These are phyloP conservation scores for Chamaecrista fasciculata DNA, from an alignment of 306 rosid species.

Conservation along the genomic window DNA sequence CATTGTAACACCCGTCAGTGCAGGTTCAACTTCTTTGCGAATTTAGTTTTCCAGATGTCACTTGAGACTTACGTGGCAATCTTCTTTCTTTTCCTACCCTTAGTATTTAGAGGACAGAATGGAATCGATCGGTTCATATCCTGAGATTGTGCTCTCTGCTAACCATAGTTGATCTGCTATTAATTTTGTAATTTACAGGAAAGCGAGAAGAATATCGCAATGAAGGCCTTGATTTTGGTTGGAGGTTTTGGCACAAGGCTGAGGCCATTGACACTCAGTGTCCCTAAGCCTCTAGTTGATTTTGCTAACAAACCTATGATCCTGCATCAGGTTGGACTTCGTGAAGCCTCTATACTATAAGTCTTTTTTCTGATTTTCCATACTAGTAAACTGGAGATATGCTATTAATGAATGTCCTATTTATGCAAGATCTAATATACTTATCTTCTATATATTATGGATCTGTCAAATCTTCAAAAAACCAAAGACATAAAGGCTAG, in stretches of 20 bases:
- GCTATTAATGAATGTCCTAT: constrained; percentile 13
- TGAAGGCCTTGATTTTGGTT: constrained; percentile 98
- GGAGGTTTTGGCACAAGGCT: constrained; percentile 99
- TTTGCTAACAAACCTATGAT: constrained; percentile 99
- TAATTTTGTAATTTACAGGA: constrained; percentile 40
- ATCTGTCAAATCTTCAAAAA: background rate
- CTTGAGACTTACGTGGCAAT: constrained; percentile 17
- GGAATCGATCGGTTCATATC: constrained; percentile 20
- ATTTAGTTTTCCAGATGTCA: background rate
- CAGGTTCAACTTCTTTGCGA: constrained; percentile 25
- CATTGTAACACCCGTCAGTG: constrained; percentile 22
- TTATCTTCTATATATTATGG: background rate
- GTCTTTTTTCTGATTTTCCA: background rate
- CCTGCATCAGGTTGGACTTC: constrained; percentile 84
- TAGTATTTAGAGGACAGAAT: constrained; percentile 22
- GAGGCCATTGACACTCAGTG: constrained; percentile 99
- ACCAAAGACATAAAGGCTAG: background rate
- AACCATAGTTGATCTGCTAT: constrained; percentile 19
- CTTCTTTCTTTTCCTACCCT: constrained; percentile 23
- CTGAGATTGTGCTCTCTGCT: constrained; percentile 13
- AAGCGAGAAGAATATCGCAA: constrained; percentile 44
- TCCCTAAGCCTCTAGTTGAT: constrained; percentile 99
- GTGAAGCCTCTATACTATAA: constrained; percentile 3
- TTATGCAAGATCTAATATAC: constrained; percentile 7
- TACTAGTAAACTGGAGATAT: constrained; percentile 6